phyloP scores from a whole-genome alignment of 495 filamentous ascomycete genomes.

The Lepraria neglecta region DNA sequence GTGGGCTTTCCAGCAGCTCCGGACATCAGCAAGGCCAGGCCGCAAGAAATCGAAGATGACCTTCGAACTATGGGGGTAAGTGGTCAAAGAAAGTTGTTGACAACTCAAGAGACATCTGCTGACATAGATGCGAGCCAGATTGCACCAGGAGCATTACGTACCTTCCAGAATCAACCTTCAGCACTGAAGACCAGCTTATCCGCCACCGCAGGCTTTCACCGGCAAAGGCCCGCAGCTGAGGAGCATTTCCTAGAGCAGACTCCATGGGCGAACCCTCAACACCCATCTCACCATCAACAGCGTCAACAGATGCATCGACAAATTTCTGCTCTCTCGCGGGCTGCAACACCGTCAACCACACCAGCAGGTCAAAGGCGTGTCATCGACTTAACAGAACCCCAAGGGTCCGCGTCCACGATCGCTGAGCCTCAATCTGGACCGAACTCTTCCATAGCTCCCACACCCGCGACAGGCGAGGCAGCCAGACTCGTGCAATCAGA shows the following conservation, averaged over 20 bases:
- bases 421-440: conserved; percentile 46
- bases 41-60: conserved; percentile 75
- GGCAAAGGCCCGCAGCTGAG: conserved; percentile 56
- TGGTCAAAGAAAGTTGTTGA: conserved; percentile 21
- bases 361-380: conserved; percentile 49
- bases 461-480: conserved; percentile 28
- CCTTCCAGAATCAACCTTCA: conserved; percentile 20
- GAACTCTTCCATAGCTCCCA: conserved; percentile 43
- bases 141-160: conserved; percentile 26
- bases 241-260: conserved; percentile 78
- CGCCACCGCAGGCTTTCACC: conserved; percentile 33
- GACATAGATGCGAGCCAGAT: conserved; percentile 26
- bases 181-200: conserved; percentile 18
- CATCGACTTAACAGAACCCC: conserved; percentile 47
- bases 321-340: conserved; percentile 32
- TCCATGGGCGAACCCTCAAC: conserved; percentile 83
- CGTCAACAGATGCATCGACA: conserved; percentile 36
- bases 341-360: conserved; percentile 40
- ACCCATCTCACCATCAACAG: conserved; percentile 57
- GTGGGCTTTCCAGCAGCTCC: conserved; percentile 96
- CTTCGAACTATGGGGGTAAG: conserved; percentile 85
- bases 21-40: conserved; percentile 61
- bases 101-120: conserved; percentile 4
- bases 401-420: conserved; percentile 53
- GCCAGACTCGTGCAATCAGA: not conserved